A percentile compares a stretch with the other conserved stretches of the same genome.
phyloP scores from a whole-genome alignment of 371 early-diverging fungal species.

The Gilbertella persicaria region DNA sequence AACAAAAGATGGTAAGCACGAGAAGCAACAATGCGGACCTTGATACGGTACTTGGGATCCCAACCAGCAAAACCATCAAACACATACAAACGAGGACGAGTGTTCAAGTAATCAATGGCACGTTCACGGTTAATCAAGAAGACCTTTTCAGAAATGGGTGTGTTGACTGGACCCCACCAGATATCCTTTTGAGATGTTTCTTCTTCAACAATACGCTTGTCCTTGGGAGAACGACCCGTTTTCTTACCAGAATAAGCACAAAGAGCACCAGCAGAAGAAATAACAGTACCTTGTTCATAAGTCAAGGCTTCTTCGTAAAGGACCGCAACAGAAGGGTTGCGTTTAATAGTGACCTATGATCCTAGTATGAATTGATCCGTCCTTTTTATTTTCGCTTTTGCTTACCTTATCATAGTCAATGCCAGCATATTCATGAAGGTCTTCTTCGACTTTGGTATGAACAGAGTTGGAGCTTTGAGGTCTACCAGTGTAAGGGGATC shows the following conservation, averaged over 20 bases:
- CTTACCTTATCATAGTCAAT: constrained; percentile 57
- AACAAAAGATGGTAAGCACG: constrained; percentile 96
- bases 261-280: constrained; percentile 90
- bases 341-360: constrained; percentile 57
- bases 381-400: too few species aligned
- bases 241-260: constrained; percentile 90
- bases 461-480: constrained; percentile 37
- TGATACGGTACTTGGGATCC: constrained; percentile 96
- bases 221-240: constrained; percentile 86
- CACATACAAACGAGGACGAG: constrained; percentile 90
- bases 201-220: constrained; percentile 97
- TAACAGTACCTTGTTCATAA: constrained; percentile 84
- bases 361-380: not conserved
- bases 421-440: constrained; percentile 53
- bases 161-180: constrained; percentile 99
- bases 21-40: constrained; percentile 93
- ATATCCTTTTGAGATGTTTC: constrained; percentile 75
- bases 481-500: constrained; percentile 44
- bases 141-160: constrained; percentile 81
- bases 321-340: constrained; percentile 76
- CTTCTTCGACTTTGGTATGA: constrained; percentile 54
- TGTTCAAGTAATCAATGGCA: constrained; percentile 95
- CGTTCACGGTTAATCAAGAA: constrained; percentile 96
- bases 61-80: constrained; percentile 95
- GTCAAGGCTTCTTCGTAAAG: constrained; percentile 95